Evolutionary conservation across 2,329 filamentous ascomycete genomes (phyloP), one percentile per base, ranked within the genome.

Genomic region (Claviceps paspali): DNA sequence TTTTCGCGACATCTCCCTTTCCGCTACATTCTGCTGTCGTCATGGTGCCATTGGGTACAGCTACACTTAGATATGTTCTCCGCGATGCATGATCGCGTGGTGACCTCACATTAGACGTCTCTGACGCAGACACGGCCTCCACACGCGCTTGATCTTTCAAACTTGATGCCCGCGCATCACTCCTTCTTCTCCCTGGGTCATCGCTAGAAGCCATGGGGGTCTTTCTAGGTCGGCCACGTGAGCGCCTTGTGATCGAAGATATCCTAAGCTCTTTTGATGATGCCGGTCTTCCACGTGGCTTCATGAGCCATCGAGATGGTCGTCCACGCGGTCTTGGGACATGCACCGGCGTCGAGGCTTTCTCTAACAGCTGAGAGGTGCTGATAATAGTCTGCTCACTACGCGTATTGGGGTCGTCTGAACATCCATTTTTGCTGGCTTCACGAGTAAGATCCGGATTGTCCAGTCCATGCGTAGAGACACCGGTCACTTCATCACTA

Each of bases 151-250:
- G 10, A 18, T 17, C 19, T 18, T 17, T 18, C 19, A 11, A 6
- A 29, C 23, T 15, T 29, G 32, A 12, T 21, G 18, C n/a, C 39
- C 5, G 19, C 14, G n/a, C 21, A 17, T 8, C 28, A 15, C 23
- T 34, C 36, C 6, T 27, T 23, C 26, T 7, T 37, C 15, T 19
- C 26, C 27, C 33, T 7, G n/a, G 6, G 15, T 24, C 10, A 21
- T n/a, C n/a, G n/a, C n/a, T n/a, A 3, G 32, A 22, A 24, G 24
- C 33, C 8, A 18, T n/a, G 14, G 22, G 6, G 33, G 39, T 22
- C 43, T 28, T 54, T 30, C 46, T 47, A 21, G 53, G 49, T n/a
- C 55, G 48, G 17, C 54, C 55, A 29, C 49, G 52, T 2, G 47
- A 41, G 31, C 43, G 45, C 29, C 46, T 52, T 3, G 28, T 38